A percentile compares a stretch with the other conserved stretches of the same genome.
These are phyloP conservation scores for Pulveroboletus ravenelii DNA, from an alignment of 768 basidiomycete genomes.

Conservation along the genomic window DNA sequence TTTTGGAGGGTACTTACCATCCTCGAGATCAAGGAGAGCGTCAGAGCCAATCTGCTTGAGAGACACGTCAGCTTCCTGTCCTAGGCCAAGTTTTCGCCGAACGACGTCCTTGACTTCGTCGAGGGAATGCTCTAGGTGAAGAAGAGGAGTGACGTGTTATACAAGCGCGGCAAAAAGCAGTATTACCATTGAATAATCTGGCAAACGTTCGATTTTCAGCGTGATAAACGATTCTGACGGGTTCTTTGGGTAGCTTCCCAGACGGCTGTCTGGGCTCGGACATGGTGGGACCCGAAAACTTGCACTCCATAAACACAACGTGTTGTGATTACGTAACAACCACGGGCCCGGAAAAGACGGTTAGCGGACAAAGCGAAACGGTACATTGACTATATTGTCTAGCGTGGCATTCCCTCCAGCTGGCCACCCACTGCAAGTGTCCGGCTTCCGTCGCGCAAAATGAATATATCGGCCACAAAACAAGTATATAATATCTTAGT, in stretches of 20 bases:
- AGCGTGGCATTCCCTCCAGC: neutral
- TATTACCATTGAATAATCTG: constrained; percentile 39
- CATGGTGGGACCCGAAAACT: constrained; percentile 1
- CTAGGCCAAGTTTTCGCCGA: constrained; percentile 55
- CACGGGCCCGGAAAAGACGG: too few relatives aligned
- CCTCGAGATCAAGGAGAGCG: constrained; percentile 62
- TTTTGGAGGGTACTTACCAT: constrained; percentile 42
- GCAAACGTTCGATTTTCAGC: constrained; percentile 34
- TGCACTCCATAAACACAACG: too few relatives aligned
- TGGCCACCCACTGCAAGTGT: neutral
- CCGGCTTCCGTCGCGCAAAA: neutral
- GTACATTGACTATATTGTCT: neutral
- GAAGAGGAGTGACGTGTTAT: constrained; percentile 3
- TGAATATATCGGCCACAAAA: neutral
- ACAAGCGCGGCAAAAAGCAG: neutral
- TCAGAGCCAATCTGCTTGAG: constrained; percentile 53
- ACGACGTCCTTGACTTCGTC: constrained; percentile 54
- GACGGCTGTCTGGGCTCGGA: constrained; percentile 3
- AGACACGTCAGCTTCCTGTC: constrained; percentile 31
- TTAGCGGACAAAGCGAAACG: too few relatives aligned
- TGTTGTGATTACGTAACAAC: constrained; percentile 1
- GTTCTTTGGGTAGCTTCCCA: neutral
- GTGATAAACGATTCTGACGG: constrained; percentile 36
- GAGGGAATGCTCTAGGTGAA: constrained; percentile 52
- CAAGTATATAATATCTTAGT: constrained; percentile 4